Evolutionary conservation across 176 grass and related monocot genomes (phyloP), one percentile per base, ranked within the genome.

Genomic region (Rhynchospora tenuis): DNA sequence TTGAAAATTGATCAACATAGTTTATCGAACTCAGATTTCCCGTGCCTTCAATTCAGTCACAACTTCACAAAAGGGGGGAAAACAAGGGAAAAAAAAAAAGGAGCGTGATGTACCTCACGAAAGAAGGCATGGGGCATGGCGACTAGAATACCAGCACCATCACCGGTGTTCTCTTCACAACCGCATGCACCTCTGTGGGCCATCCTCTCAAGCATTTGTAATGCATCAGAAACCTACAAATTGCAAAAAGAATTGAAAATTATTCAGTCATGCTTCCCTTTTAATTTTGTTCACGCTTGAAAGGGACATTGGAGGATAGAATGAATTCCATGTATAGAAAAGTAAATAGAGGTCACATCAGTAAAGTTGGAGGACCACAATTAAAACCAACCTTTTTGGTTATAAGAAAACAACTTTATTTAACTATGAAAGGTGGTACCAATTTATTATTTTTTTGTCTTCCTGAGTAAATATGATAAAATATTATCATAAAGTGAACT

Each of bases 161-260:
- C 97, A 58, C 97, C 97, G 3, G 97, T 96, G 56, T 99, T 99
- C 82, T 90, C 88, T 86, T 99, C 97, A 29, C 97, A 95, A 73
- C 97, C 97, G 10, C 97, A 96, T 28, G 93, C 97, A 55, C 97
- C 97, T 14, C 97, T 93, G 78, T 99, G 97, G 0, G 97, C 89
- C 97, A 99, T 99, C 80, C 97, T 89, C 70, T 93, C 93, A 17
- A 99, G 91, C 96, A 99, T 99, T 80, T 90, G 84, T 27, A 99
- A 85, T 29, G 93, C 93, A 89, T 99, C 96, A 69, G 29, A 81
- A 59, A 99, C 96, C 96, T 99, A 84, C 7, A 80, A 67, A 20
- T 48, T 17, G 65, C 78, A 19, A 52, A n/a, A 10, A 27, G 13
- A 64, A 51, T 51, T 64, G 46, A 51, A 66, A 33, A 33, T 33